Evolutionary conservation across 2,329 filamentous ascomycete species (phyloP).

Genomic region (Ceratocystis albifundus): DNA sequence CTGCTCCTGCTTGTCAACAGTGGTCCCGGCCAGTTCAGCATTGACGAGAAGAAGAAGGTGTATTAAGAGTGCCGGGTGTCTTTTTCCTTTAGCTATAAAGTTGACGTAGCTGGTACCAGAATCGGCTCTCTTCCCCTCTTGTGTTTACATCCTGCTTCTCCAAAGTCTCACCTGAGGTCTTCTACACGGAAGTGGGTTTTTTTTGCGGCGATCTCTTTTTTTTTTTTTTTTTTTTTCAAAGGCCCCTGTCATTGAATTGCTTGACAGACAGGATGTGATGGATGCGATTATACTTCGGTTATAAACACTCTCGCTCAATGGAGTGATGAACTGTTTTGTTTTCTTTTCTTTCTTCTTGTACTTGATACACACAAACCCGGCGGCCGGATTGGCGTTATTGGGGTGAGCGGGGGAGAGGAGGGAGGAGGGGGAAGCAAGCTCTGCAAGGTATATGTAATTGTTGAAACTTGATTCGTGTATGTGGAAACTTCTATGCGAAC

Average conservation of each 20-base stretch:
- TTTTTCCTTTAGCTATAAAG: not conserved
- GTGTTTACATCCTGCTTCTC: not conserved
- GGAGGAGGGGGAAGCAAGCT: conserved; percentile 1
- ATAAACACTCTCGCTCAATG: conserved; percentile 1
- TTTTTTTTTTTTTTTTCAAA: too few species aligned
- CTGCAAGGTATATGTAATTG: not conserved
- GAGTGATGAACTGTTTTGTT: conserved; percentile 10
- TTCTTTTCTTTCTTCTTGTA: not conserved
- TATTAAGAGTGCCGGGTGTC: conserved; percentile 47
- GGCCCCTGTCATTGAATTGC: conserved; percentile 11
- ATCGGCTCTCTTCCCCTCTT: not conserved
- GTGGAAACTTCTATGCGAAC: not conserved
- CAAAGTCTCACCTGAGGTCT: too few species aligned
- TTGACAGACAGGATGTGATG: conserved; percentile 6
- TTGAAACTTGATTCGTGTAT: conserved; percentile 2
- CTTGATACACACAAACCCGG: conserved; percentile 2
- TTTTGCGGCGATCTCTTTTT: not conserved
- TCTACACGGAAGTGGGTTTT: not conserved
- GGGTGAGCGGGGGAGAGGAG: not conserved
- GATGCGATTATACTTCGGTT: conserved; percentile 4
- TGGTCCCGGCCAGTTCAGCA: conserved; percentile 91
- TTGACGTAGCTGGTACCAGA: not conserved
- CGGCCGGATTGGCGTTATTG: not conserved
- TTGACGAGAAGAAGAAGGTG: conserved; percentile 99
- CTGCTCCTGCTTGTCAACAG: conserved; percentile 96